Conservation (phyloP, 192 early-diverging fungal genomes). For the Dissophora ornata region DNA sequence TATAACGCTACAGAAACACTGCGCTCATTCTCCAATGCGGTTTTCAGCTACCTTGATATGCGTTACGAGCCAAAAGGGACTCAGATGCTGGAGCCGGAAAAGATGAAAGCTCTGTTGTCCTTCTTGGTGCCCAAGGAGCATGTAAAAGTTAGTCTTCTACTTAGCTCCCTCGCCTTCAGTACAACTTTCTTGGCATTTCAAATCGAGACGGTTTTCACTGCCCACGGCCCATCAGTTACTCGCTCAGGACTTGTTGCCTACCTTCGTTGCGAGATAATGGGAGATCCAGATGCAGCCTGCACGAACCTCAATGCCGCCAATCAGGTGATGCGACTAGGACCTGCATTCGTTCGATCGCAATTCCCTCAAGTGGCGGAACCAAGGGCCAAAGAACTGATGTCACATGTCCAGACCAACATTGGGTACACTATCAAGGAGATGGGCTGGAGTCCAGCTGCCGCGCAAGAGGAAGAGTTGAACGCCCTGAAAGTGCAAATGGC, state of each 20-base stretch:
- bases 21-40: constrained; percentile 25
- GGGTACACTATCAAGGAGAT: constrained; percentile 6
- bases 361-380: constrained; percentile 27
- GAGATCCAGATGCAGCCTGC: constrained; percentile 21
- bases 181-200: constrained; percentile 7
- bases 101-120: constrained; percentile 25
- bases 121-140: background rate
- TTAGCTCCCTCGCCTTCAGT: constrained; percentile 12
- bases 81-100: constrained; percentile 31
- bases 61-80: constrained; percentile 26
- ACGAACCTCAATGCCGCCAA: constrained; percentile 17
- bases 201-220: constrained; percentile 35
- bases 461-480: constrained; percentile 7
- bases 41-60: constrained; percentile 31
- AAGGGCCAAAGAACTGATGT: constrained; percentile 9
- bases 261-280: constrained; percentile 37
- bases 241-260: constrained; percentile 24
- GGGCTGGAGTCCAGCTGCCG: constrained; percentile 9
- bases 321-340: constrained; percentile 18
- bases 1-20: constrained; percentile 35
- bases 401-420: constrained; percentile 19
- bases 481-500: constrained; percentile 13
- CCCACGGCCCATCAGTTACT: constrained; percentile 30
- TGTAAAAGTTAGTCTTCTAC: background rate
- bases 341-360: constrained; percentile 29